These are phyloP conservation scores for Xylariaceae sp. DNA, from an alignment of 2,329 filamentous ascomycete species.

Conservation along the genomic window DNA sequence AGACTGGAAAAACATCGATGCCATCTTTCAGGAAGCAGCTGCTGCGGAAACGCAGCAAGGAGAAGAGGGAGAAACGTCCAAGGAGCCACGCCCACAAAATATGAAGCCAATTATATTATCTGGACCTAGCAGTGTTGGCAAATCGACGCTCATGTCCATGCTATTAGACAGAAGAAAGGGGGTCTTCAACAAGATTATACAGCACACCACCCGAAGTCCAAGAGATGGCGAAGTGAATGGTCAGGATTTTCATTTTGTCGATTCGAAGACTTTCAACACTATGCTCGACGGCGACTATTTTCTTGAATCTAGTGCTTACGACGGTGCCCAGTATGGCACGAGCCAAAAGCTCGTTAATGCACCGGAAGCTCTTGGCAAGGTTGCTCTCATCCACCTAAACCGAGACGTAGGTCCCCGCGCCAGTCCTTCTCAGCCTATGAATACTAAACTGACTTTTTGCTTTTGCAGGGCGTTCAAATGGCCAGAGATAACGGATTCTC, in stretches of 20 bases:
- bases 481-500: conserved; percentile 54
- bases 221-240: conserved; percentile 50
- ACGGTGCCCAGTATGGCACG: conserved; percentile 52
- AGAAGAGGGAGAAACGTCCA: conserved; percentile 29
- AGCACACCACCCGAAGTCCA: conserved; percentile 51
- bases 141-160: conserved; percentile 58
- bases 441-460: conserved; percentile 1
- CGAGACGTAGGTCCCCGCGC: conserved; percentile 43
- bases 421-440: neutral
- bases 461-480: conserved; percentile 49
- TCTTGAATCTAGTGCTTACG: conserved; percentile 51
- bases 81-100: conserved; percentile 41
- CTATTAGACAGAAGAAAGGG: conserved; percentile 61
- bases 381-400: conserved; percentile 55
- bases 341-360: conserved; percentile 50
- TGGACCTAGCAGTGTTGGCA: conserved; percentile 59
- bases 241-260: conserved; percentile 54
- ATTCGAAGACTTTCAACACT: conserved; percentile 50
- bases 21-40: conserved; percentile 49
- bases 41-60: conserved; percentile 35
- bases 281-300: conserved; percentile 58
- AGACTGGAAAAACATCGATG: conserved; percentile 65
- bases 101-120: conserved; percentile 61
- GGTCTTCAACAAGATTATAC: conserved; percentile 57
- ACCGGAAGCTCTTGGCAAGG: conserved; percentile 52